Conservation (phyloP, 345 rosid genomes). For the Linum lewisii region DNA sequence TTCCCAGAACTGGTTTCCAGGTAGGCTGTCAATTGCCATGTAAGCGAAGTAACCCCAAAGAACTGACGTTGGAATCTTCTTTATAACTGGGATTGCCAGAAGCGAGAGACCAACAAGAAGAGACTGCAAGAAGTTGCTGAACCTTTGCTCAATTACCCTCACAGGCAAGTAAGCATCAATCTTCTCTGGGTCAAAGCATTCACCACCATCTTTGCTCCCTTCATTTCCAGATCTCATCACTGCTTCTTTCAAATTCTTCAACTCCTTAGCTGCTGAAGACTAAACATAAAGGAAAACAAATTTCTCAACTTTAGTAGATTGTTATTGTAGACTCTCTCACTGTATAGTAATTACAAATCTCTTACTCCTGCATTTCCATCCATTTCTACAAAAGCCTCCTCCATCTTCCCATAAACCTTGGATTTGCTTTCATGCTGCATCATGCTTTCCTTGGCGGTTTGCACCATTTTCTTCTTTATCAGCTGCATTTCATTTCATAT, state of each 20-base stretch:
- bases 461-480: conserved; percentile 58
- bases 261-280: conserved; percentile 40
- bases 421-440: conserved; percentile 44
- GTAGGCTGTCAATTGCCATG: conserved; percentile 91
- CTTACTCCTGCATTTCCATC: conserved; percentile 52
- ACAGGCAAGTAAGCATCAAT: conserved; percentile 75
- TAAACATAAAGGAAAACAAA: conserved; percentile 14
- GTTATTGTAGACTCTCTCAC: neutral
- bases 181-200: conserved; percentile 64
- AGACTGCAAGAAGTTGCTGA: conserved; percentile 73
- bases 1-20: conserved; percentile 85
- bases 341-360: neutral
- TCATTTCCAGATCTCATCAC: conserved; percentile 36
- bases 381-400: conserved; percentile 54
- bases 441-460: conserved; percentile 66
- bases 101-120: conserved; percentile 52
- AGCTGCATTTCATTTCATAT: conserved; percentile 26
- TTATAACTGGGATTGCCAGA: conserved; percentile 59
- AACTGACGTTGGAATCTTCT: conserved; percentile 68
- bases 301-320: neutral
- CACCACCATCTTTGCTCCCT: conserved; percentile 13
- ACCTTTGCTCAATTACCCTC: conserved; percentile 74
- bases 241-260: conserved; percentile 61
- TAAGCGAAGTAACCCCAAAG: conserved; percentile 86
- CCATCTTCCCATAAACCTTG: conserved; percentile 60